phyloP scores from a whole-genome alignment of 2,329 filamentous ascomycete genomes.

The Botrytis sinoallii region DNA sequence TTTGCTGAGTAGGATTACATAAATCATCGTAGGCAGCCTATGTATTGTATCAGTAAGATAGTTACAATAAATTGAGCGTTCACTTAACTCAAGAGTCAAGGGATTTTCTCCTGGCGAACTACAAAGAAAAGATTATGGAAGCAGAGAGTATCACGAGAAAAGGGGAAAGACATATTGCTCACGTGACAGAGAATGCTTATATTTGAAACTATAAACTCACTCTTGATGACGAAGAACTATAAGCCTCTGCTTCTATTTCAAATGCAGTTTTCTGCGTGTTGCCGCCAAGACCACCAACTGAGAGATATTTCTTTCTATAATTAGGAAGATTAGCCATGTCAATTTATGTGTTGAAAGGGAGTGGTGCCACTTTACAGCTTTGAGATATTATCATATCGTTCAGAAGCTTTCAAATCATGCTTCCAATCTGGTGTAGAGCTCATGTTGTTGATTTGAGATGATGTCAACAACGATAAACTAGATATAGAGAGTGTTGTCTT shows the following conservation, averaged over 20 bases:
- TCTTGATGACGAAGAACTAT: conserved; percentile 53
- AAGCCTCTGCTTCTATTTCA: conserved; percentile 62
- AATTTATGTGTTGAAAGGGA: background rate
- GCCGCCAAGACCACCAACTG: conserved; percentile 43
- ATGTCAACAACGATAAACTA: background rate
- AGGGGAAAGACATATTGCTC: background rate
- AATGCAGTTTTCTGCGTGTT: conserved; percentile 55
- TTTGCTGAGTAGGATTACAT: conserved; percentile 38
- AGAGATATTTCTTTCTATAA: conserved; percentile 32
- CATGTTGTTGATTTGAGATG: conserved; percentile 23
- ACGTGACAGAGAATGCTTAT: background rate
- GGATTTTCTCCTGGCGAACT: background rate
- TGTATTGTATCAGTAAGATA: background rate
- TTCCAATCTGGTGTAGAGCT: conserved; percentile 31
- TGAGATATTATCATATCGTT: conserved; percentile 62
- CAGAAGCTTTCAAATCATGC: conserved; percentile 38
- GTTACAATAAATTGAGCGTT: background rate
- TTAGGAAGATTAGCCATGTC: background rate
- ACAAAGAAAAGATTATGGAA: background rate
- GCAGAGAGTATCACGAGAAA: background rate
- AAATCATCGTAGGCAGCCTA: conserved; percentile 52
- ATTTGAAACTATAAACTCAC: conserved; percentile 44
- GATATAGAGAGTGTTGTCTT: background rate
- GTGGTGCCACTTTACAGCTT: conserved; percentile 50
- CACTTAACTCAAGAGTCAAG: background rate